phyloP scores from a whole-genome alignment of 371 early-diverging fungal species.

The Mortierella sp. region DNA sequence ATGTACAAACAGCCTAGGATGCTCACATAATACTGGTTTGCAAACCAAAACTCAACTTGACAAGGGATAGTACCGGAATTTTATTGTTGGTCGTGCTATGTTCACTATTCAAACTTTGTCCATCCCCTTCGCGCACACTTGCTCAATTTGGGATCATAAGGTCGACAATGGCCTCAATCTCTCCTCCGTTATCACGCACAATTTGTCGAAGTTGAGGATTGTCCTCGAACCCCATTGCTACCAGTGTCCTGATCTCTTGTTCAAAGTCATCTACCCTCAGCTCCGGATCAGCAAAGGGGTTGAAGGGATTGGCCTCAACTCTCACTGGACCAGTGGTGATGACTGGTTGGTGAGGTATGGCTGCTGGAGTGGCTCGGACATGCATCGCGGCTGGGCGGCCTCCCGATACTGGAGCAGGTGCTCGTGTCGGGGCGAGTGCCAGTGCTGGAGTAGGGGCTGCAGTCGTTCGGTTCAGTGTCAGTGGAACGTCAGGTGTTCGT shows the following conservation, averaged over 20 bases:
- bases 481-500: no score
- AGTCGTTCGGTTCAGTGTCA: no score
- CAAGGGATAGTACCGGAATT: no score
- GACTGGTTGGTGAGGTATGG: no score
- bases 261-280: constrained; percentile 28
- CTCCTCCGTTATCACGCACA: constrained; percentile 36
- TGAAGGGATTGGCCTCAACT: neutral
- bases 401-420: constrained; percentile 1
- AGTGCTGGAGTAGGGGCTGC: no score
- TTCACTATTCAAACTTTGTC: neutral
- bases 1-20: no score
- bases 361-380: neutral
- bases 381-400: neutral
- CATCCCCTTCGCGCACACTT: neutral
- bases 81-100: no score
- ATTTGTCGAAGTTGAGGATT: constrained; percentile 19
- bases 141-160: constrained; percentile 12
- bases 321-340: neutral
- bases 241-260: constrained; percentile 21
- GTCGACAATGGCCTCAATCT: constrained; percentile 35
- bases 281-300: constrained; percentile 37
- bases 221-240: constrained; percentile 42
- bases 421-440: no score
- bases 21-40: no score
- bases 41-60: no score